Base-by-base conservation (phyloP, 1,284 basidiomycete genomes). In the Spongispora temasekensis region DNA sequence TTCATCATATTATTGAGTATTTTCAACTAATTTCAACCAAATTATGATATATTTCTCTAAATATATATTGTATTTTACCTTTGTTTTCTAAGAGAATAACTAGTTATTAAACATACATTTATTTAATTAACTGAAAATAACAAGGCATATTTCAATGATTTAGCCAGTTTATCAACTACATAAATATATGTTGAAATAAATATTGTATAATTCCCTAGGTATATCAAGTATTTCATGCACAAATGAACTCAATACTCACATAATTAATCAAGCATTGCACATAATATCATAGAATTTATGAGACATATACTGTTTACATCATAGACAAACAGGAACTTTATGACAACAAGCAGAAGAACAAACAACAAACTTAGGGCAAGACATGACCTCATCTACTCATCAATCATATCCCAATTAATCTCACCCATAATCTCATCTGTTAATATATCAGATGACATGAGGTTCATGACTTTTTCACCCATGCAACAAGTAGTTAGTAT, bases 91-190 rank as follows among this genome's bases (percentile, higher is more conserved):
- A n/a, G n/a, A n/a, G n/a, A n/a, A n/a, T n/a, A n/a, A n/a, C n/a
- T n/a, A n/a, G n/a, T n/a, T n/a, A n/a, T n/a, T n/a, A n/a, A n/a
- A n/a, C n/a, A n/a, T n/a, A n/a, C n/a, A n/a, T n/a, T n/a, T n/a
- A n/a, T n/a, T n/a, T n/a, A n/a, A n/a, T 68, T 40, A 40, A 40
- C 37, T 40, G 19, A 17, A 40, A 40, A 40, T 10, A 19, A n/a
- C 21, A 9, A 40, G 10, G 21, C 21, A 40, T 40, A 21, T 40
- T 40, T n/a, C 37, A 40, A n/a, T 40, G 37, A 40, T 40, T 40
- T 40, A 21, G 37, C 8, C 15, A 40, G 37, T 40, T 19, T 40
- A 40, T 40, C 37, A 40, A 40, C 19, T 40, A 40, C n/a, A 40
- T 40, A 5, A 40, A 40, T 40, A 21, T 21, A 40, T 40, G 37